Evolutionary conservation across 768 basidiomycete species (phyloP).

Genomic region (Amanita thiersii): DNA sequence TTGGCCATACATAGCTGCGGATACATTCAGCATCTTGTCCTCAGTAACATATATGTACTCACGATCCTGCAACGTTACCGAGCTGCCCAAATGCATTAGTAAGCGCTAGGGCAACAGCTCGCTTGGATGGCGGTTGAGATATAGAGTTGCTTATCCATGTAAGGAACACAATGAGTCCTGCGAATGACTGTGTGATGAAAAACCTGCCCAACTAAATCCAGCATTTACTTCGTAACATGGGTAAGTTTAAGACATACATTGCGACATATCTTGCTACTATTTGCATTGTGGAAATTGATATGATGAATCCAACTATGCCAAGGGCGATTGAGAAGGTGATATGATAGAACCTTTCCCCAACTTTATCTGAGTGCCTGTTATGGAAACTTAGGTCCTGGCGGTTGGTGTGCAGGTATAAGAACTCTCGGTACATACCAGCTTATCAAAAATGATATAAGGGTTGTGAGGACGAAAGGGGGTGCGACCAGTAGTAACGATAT

Average conservation of each 20-base stretch:
- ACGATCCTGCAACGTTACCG: conserved; percentile 81
- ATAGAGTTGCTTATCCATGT: conserved; percentile 47
- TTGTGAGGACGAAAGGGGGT: conserved; percentile 71
- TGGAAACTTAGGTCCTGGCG: too few relatives aligned
- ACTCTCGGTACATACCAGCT: conserved; percentile 32
- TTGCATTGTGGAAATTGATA: conserved; percentile 66
- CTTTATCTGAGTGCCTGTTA: conserved; percentile 76
- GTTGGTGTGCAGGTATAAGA: too few relatives aligned
- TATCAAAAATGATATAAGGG: conserved; percentile 48
- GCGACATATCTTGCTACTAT: conserved; percentile 62
- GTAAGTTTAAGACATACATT: conserved; percentile 33
- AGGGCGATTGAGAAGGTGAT: conserved; percentile 45
- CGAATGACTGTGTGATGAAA: conserved; percentile 68
- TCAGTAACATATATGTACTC: conserved; percentile 29
- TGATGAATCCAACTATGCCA: conserved; percentile 67
- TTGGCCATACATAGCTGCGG: conserved; percentile 58
- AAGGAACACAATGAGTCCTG: conserved; percentile 57
- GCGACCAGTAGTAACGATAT: conserved; percentile 70
- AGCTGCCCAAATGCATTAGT: conserved; percentile 78
- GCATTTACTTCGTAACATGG: not conserved
- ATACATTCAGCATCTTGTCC: conserved; percentile 7
- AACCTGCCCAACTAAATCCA: conserved; percentile 33
- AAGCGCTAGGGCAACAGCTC: conserved; percentile 73
- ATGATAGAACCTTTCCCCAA: conserved; percentile 71
- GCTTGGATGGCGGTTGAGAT: conserved; percentile 72